Conservation (phyloP, 805 yeast genomes). For the Brettanomyces naardenensis region DNA sequence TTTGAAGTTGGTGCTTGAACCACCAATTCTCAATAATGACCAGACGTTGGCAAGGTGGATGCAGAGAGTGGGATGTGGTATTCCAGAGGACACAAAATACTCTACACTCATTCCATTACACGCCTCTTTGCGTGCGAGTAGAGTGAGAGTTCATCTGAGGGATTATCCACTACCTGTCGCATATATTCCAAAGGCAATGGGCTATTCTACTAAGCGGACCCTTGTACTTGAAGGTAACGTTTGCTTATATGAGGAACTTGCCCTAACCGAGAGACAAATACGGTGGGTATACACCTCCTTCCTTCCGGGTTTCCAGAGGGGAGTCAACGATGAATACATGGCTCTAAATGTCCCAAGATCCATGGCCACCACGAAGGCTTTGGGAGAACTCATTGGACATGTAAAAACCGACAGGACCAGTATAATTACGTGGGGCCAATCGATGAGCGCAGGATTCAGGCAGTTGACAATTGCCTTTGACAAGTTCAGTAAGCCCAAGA, state of each 20-base stretch:
- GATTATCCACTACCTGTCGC: constrained; percentile 85
- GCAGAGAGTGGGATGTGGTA: constrained; percentile 70
- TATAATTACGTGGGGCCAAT: constrained; percentile 75
- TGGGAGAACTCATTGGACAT: constrained; percentile 48
- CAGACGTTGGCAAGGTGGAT: constrained; percentile 50
- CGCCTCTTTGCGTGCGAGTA: constrained; percentile 48
- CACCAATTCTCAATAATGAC: constrained; percentile 37
- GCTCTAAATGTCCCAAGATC: constrained; percentile 67
- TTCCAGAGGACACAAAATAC: constrained; percentile 63
- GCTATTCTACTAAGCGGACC: constrained; percentile 5
- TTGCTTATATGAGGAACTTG: constrained; percentile 59
- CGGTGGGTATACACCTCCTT: constrained; percentile 59
- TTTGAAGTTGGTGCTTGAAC: constrained; percentile 35
- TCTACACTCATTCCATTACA: constrained; percentile 61
- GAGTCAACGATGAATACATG: constrained; percentile 35
- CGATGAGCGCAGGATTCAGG: constrained; percentile 77
- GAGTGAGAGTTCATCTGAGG: constrained; percentile 61
- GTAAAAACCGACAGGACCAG: constrained; percentile 52
- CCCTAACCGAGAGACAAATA: constrained; percentile 40
- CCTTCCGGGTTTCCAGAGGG: constrained; percentile 33
- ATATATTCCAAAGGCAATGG: constrained; percentile 45
- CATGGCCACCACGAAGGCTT: constrained; percentile 65
- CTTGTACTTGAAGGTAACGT: constrained; percentile 45
- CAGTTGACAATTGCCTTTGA: constrained; percentile 73
- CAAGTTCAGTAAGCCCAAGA: constrained; percentile 80